phyloP scores from a whole-genome alignment of 257 asterid species.

The Oldenlandia corymbosa region DNA sequence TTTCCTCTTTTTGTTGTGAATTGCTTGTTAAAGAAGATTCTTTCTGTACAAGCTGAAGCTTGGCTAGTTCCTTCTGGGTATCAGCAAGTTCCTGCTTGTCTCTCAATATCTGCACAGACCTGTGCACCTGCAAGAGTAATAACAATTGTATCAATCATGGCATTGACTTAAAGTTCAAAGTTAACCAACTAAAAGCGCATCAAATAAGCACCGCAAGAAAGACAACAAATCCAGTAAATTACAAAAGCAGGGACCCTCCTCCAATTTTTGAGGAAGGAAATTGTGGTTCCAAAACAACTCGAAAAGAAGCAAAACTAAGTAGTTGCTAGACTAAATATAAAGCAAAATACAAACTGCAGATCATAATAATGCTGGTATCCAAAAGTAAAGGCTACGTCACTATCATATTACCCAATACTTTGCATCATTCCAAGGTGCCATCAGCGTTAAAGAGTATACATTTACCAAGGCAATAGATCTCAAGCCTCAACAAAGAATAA shows the following conservation, averaged over 20 bases:
- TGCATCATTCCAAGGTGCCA: not conserved
- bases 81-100: slow-evolving; percentile 97
- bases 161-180: not conserved
- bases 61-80: slow-evolving; percentile 85
- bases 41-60: slow-evolving; percentile 76
- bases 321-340: too few species aligned
- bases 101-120: slow-evolving; percentile 87
- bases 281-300: not conserved
- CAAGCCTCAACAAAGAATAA: not conserved
- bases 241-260: too few species aligned
- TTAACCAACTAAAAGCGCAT: not conserved
- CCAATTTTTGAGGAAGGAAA: too few species aligned
- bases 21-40: slow-evolving; percentile 49
- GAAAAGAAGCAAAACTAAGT: too few species aligned
- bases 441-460: not conserved
- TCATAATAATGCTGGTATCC: too few species aligned
- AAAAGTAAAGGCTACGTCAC: too few species aligned
- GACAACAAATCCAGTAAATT: too few species aligned
- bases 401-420: not conserved
- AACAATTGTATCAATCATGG: not conserved
- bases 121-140: slow-evolving; percentile 55
- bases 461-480: too few species aligned
- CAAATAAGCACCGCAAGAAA: not conserved
- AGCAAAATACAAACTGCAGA: too few species aligned
- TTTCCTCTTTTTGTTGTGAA: slow-evolving; percentile 59